These are phyloP conservation scores for Penicillium hordei DNA, from an alignment of 2,329 filamentous ascomycete species.

Conservation along the genomic window DNA sequence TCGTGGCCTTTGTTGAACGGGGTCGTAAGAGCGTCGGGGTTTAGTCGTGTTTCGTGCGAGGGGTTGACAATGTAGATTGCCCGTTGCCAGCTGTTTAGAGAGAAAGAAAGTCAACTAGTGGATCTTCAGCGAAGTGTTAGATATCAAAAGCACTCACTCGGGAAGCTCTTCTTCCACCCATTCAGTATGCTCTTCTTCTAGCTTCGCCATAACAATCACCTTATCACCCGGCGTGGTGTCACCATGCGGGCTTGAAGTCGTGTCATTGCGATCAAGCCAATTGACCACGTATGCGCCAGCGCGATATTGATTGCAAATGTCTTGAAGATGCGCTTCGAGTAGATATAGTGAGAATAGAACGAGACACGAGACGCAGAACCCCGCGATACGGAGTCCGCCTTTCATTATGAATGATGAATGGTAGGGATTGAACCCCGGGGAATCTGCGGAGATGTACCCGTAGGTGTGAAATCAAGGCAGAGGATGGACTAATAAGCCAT, in stretches of 20 bases:
- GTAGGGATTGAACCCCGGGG: neutral
- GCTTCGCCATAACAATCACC: constrained; percentile 47
- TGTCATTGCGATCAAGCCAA: constrained; percentile 27
- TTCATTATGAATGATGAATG: constrained; percentile 31
- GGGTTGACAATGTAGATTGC: constrained; percentile 49
- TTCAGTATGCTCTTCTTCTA: constrained; percentile 44
- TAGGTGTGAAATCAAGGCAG: constrained; percentile 2
- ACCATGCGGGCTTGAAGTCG: constrained; percentile 4
- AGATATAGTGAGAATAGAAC: constrained; percentile 33
- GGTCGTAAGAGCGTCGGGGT: constrained; percentile 30
- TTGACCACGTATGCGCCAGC: constrained; percentile 38
- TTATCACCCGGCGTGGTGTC: constrained; percentile 33
- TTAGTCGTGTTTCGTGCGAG: constrained; percentile 23
- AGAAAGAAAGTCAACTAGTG: constrained; percentile 1
- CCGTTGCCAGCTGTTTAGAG: constrained; percentile 42
- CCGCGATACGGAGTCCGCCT: constrained; percentile 29
- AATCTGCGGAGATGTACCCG: constrained; percentile 7
- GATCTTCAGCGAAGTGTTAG: neutral
- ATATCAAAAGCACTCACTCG: constrained; percentile 36
- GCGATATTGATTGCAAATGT: constrained; percentile 38
- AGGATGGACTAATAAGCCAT: constrained; percentile 16
- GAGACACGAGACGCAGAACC: constrained; percentile 24
- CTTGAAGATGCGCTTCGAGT: constrained; percentile 34
- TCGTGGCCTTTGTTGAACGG: constrained; percentile 49
- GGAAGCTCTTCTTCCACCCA: constrained; percentile 50